Percentiles rank a stretch among this genome's conserved stretches.
These are phyloP conservation scores for Hymenoscyphus albidus DNA, from an alignment of 2,329 filamentous ascomycete genomes.

Conservation along the genomic window DNA sequence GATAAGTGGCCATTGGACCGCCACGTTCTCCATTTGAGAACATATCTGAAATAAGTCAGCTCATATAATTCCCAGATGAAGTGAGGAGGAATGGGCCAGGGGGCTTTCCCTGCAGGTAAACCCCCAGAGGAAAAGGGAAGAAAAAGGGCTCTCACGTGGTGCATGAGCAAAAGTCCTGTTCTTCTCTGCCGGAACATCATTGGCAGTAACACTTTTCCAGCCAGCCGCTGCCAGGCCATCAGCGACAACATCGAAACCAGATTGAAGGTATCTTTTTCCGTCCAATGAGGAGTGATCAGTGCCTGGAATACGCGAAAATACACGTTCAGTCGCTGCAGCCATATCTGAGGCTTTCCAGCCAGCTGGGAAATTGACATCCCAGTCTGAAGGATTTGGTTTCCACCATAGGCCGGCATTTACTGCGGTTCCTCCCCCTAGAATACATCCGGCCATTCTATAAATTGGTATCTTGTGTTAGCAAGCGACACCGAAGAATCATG, in stretches of 20 bases:
- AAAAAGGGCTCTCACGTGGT: constrained; percentile 39
- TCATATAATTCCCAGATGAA: not conserved
- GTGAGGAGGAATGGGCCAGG: not conserved
- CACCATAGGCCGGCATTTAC: constrained; percentile 67
- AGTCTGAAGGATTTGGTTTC: constrained; percentile 62
- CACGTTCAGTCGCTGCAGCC: constrained; percentile 52
- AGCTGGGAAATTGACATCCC: constrained; percentile 66
- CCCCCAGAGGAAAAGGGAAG: too few species aligned
- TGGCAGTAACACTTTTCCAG: constrained; percentile 60
- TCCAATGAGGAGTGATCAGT: constrained; percentile 64
- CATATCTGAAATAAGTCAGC: constrained; percentile 44
- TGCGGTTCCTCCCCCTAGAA: constrained; percentile 54
- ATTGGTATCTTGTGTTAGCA: not conserved
- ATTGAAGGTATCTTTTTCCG: constrained; percentile 60
- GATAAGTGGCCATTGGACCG: constrained; percentile 68
- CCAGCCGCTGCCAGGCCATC: constrained; percentile 56
- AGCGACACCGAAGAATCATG: not conserved
- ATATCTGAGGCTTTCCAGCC: constrained; percentile 70
- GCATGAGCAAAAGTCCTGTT: constrained; percentile 61
- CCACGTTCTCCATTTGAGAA: constrained; percentile 62
- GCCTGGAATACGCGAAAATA: constrained; percentile 66
- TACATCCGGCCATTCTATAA: constrained; percentile 59
- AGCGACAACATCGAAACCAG: constrained; percentile 60
- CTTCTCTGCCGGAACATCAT: constrained; percentile 55
- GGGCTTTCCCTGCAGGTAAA: too few species aligned